Evolutionary conservation across 768 basidiomycete species (phyloP).

Genomic region (Ramaria sp.): DNA sequence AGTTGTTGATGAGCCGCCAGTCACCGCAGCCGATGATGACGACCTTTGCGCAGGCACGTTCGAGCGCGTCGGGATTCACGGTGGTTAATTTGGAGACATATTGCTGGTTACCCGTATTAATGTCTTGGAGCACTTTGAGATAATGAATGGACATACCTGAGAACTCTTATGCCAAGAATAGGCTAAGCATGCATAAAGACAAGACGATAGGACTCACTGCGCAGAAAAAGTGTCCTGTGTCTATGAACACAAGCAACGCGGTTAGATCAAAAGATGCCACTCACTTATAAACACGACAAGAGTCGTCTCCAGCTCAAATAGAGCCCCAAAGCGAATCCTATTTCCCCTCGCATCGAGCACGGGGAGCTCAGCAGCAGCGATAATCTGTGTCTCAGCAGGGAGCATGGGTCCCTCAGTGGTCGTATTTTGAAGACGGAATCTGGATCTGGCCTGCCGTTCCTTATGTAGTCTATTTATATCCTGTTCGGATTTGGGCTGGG

Average conservation of each 20-base stretch:
- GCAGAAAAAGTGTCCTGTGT: conserved; percentile 53
- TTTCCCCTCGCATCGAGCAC: conserved; percentile 36
- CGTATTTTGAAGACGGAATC: too few relatives aligned
- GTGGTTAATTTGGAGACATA: conserved; percentile 38
- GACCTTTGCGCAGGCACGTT: conserved; percentile 28
- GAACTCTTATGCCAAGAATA: conserved; percentile 23
- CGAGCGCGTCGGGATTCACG: conserved; percentile 29
- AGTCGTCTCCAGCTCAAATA: conserved; percentile 38
- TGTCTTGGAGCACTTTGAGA: too few relatives aligned
- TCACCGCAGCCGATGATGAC: conserved; percentile 53
- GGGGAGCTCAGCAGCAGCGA: conserved; percentile 26
- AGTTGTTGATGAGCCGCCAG: conserved; percentile 36
- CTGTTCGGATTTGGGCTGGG: too few relatives aligned
- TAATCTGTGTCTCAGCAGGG: conserved; percentile 13
- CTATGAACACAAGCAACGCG: background rate
- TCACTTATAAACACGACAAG: conserved; percentile 56
- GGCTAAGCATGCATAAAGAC: background rate
- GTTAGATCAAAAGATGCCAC: conserved; percentile 3
- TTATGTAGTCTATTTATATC: too few relatives aligned
- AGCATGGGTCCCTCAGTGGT: too few relatives aligned
- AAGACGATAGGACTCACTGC: conserved; percentile 29
- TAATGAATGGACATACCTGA: conserved; percentile 34
- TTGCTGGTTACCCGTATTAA: too few relatives aligned
- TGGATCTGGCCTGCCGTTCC: too few relatives aligned
- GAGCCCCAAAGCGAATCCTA: conserved; percentile 37